phyloP scores from a whole-genome alignment of 192 early-diverging fungal genomes.

The Backusella psychrophila region DNA sequence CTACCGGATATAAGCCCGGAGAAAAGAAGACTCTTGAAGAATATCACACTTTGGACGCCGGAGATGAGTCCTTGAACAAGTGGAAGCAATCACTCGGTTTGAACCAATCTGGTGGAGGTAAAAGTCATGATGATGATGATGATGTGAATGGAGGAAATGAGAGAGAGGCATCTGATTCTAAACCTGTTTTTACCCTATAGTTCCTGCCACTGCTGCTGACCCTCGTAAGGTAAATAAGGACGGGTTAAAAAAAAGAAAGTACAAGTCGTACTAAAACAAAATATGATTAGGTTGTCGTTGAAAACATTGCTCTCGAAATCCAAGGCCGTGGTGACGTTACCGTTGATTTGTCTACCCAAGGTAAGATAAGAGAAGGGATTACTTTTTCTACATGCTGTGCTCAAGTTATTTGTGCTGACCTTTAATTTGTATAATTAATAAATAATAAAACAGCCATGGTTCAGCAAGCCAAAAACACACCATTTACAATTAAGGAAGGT shows the following conservation, averaged over 20 bases:
- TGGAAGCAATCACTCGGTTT: constrained; percentile 98
- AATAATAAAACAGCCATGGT: constrained; percentile 50
- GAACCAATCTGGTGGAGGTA: constrained; percentile 48
- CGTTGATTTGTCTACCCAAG: constrained; percentile 71
- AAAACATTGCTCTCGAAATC: constrained; percentile 71
- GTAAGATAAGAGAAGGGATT: constrained; percentile 41
- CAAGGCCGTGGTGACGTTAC: constrained; percentile 72
- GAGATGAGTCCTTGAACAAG: constrained; percentile 91
- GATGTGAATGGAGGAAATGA: not conserved
- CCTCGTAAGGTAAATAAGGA: constrained; percentile 47
- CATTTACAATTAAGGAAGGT: constrained; percentile 95
- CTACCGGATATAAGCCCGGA: constrained; percentile 87
- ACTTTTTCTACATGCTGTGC: not conserved
- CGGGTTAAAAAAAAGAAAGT: not conserved
- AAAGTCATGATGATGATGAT: not conserved
- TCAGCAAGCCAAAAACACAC: constrained; percentile 62
- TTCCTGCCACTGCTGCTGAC: constrained; percentile 53
- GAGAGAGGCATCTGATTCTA: not conserved
- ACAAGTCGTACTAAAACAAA: not conserved
- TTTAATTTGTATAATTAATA: not conserved
- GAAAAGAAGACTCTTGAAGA: constrained; percentile 91
- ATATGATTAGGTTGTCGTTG: constrained; percentile 62
- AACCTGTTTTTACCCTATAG: not conserved
- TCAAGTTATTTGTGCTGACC: constrained; percentile 10
- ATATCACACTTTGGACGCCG: constrained; percentile 80